Evolutionary conservation across 148 eudicot genomes (phyloP).

Genomic region (Chenopodium berlandieri): DNA sequence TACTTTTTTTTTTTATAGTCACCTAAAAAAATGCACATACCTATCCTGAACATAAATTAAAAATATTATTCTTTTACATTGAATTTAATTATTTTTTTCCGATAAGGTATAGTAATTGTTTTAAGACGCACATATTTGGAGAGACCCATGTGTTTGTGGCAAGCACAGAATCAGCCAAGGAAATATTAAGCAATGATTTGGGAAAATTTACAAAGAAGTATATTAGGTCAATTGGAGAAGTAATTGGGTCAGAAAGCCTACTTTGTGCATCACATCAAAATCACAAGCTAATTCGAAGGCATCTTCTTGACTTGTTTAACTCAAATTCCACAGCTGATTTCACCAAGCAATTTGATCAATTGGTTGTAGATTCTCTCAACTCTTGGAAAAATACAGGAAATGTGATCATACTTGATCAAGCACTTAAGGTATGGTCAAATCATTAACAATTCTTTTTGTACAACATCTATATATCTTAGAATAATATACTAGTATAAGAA

Average conservation of each 20-base stretch:
- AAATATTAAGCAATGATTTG: constrained; percentile 39
- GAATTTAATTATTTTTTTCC: background rate
- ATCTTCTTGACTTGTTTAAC: constrained; percentile 38
- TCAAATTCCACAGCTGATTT: constrained; percentile 23
- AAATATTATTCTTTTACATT: too few species aligned
- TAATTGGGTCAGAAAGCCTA: constrained; percentile 42
- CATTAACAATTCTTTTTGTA: background rate
- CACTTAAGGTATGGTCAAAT: constrained; percentile 31
- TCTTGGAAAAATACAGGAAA: constrained; percentile 29
- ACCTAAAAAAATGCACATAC: too few species aligned
- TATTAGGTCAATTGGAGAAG: constrained; percentile 46
- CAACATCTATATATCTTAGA: background rate
- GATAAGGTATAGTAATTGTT: constrained; percentile 50
- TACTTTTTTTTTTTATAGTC: too few species aligned
- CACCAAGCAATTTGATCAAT: constrained; percentile 36
- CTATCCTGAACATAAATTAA: too few species aligned
- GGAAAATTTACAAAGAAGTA: constrained; percentile 52
- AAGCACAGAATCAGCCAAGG: constrained; percentile 44
- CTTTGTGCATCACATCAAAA: constrained; percentile 42
- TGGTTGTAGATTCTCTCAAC: constrained; percentile 27
- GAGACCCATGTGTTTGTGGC: constrained; percentile 48
- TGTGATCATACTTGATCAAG: constrained; percentile 39
- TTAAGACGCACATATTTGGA: constrained; percentile 46
- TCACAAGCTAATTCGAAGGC: constrained; percentile 36
- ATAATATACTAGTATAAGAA: background rate